Evolutionary conservation across 2,329 filamentous ascomycete genomes (phyloP).

Genomic region (Ophiocordyceps camponoti-rufipedis): DNA sequence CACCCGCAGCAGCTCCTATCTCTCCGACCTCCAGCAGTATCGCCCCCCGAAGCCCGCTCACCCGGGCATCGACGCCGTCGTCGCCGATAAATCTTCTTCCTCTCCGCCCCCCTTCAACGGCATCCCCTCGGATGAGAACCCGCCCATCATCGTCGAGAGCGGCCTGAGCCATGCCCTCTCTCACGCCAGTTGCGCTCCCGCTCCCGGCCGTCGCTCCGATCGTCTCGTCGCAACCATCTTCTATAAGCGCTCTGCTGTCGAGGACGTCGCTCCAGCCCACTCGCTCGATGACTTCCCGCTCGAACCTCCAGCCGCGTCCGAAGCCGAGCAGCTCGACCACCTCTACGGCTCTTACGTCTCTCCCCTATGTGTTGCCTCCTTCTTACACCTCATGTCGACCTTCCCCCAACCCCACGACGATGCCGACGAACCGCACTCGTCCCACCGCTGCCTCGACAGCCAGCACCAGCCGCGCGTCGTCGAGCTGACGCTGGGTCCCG

Average conservation of each 20-base stretch:
- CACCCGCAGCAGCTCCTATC: slow-evolving; percentile 43
- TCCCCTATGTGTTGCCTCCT: slow-evolving; percentile 45
- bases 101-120: slow-evolving; percentile 31
- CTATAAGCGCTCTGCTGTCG: slow-evolving; percentile 33
- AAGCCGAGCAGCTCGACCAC: slow-evolving; percentile 40
- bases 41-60: slow-evolving; percentile 36
- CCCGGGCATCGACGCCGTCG: slow-evolving; percentile 43
- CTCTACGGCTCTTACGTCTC: slow-evolving; percentile 49
- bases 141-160: slow-evolving; percentile 41
- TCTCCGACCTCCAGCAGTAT: slow-evolving; percentile 46
- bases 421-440: slow-evolving; percentile 34
- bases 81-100: slow-evolving; percentile 29
- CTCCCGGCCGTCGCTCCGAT: slow-evolving; percentile 26
- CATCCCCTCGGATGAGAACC: slow-evolving; percentile 38
- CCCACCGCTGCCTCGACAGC: slow-evolving; percentile 46
- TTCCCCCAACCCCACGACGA: slow-evolving; percentile 34
- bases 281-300: slow-evolving; percentile 40
- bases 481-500: slow-evolving; percentile 44
- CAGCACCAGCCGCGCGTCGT: slow-evolving; percentile 42
- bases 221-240: slow-evolving; percentile 44
- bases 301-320: slow-evolving; percentile 31
- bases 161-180: slow-evolving; percentile 43
- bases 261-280: slow-evolving; percentile 40
- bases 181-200: slow-evolving; percentile 42
- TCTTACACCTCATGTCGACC: slow-evolving; percentile 45